Evolutionary conservation across 352 stramenopile species (phyloP).

Genomic region (Thalassiosira livingstoniorum): DNA sequence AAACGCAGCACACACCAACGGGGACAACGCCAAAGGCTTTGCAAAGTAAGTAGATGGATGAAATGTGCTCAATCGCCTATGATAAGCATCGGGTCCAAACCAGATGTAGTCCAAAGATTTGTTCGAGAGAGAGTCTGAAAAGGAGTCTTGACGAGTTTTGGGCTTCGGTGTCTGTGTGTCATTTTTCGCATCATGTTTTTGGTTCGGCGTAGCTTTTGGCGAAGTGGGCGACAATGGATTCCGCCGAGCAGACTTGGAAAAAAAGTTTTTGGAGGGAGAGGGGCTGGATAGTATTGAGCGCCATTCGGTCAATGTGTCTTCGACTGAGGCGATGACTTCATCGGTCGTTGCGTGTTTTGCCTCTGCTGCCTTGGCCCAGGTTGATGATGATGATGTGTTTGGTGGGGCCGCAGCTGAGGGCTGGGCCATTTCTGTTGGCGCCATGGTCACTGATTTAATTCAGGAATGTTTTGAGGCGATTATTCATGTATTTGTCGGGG

Average conservation of each 20-base stretch:
- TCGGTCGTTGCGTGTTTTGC: conserved; percentile 35
- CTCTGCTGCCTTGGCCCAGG: too few species aligned
- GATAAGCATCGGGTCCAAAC: conserved; percentile 40
- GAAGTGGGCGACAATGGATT: neutral
- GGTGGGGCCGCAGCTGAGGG: too few species aligned
- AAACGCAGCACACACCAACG: conserved; percentile 72
- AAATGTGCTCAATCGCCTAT: conserved; percentile 65
- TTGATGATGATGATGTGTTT: too few species aligned
- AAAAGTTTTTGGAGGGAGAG: neutral
- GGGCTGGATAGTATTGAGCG: neutral
- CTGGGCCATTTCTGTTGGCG: too few species aligned
- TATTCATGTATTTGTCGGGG: too few species aligned
- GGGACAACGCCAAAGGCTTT: conserved; percentile 71
- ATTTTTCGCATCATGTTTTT: neutral
- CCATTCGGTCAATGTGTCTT: conserved; percentile 38
- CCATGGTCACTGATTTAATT: too few species aligned
- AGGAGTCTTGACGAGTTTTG: neutral
- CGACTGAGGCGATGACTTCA: conserved; percentile 43
- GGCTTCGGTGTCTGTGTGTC: neutral
- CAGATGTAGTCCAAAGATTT: neutral
- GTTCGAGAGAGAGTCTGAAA: neutral
- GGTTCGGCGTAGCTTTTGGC: neutral
- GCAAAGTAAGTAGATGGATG: conserved; percentile 69
- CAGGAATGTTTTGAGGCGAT: too few species aligned
- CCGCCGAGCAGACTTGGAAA: too few species aligned